Conservation (phyloP, 345 rosid genomes). For the Kandelia obovata region DNA sequence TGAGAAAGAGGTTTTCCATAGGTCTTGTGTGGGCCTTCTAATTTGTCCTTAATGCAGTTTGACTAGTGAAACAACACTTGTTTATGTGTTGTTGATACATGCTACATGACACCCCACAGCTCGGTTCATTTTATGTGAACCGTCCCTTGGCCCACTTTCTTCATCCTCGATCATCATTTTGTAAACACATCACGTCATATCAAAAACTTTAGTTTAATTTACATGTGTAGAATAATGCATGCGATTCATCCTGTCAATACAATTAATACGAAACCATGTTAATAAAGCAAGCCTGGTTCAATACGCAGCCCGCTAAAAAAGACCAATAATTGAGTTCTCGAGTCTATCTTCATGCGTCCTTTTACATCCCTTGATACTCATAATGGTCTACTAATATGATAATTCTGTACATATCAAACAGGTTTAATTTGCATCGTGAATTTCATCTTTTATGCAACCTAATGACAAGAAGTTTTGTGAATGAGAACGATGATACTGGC, state of each 20-base stretch:
- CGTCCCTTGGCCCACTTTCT: not conserved
- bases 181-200: not conserved
- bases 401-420: not conserved
- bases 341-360: not conserved
- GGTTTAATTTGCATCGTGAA: no score
- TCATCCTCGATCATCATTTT: not conserved
- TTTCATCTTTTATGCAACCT: no score
- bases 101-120: no score
- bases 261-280: no score
- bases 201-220: not conserved
- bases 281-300: no score
- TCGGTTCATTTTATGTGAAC: not conserved
- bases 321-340: not conserved
- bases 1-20: slow-evolving; percentile 4
- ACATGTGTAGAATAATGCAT: no score
- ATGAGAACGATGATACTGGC: no score
- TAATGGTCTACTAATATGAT: not conserved
- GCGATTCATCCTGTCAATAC: no score
- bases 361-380: not conserved
- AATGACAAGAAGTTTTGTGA: no score
- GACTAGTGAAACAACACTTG: not conserved
- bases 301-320: no score
- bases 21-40: not conserved
- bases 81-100: not conserved
- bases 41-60: slow-evolving; percentile 5